Evolutionary conservation across 2,329 filamentous ascomycete genomes (phyloP), one percentile per base, ranked within the genome.

Genomic region (Alternaria brassicae): DNA sequence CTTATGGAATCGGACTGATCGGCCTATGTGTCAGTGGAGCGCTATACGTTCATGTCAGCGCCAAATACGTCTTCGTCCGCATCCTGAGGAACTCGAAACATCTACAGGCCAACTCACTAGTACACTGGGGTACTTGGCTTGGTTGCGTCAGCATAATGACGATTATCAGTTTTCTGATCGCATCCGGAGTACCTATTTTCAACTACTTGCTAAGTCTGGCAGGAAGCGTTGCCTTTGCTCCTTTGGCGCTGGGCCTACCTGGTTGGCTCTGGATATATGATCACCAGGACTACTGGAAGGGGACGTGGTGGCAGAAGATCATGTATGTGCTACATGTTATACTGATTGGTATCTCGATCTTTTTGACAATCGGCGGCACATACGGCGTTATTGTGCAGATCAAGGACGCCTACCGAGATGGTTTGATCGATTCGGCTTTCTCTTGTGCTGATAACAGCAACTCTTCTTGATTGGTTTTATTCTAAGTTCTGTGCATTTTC

Each of bases 71-170:
- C 49, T 86, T 86, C 66, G 84, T 87, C 15, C 81, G 84, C 4
- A 79, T 85, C 19, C 74, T 87, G 15, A 79, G 84, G 17, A 78
- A 83, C 60, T 82, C 83, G 2, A 68, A 60, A 3, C 84, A 86
- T 66, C 74, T 86, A 6, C 82, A 85, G 64, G 72, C 76, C n/a
- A 85, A 85, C 71, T 83, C 81, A 0, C 9, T 79, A 13, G 66
- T 82, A 0, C 84, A 86, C 88, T 88, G 86, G 65, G 87, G 87
- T 4, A 77, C 80, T 0, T 87, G 84, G 84, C 68, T 86, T 0
- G 71, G 76, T 9, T 81, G 81, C 56, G 83, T 81, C 0, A 69
- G 78, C 17, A 72, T 72, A 0, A 73, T 85, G 37, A 75, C 76
- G 0, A 65, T 80, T 4, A 67, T 84, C 19, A 76, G 82, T 6